Evolutionary conservation across 306 rosid species (phyloP).

Genomic region (Medicago lupulina): DNA sequence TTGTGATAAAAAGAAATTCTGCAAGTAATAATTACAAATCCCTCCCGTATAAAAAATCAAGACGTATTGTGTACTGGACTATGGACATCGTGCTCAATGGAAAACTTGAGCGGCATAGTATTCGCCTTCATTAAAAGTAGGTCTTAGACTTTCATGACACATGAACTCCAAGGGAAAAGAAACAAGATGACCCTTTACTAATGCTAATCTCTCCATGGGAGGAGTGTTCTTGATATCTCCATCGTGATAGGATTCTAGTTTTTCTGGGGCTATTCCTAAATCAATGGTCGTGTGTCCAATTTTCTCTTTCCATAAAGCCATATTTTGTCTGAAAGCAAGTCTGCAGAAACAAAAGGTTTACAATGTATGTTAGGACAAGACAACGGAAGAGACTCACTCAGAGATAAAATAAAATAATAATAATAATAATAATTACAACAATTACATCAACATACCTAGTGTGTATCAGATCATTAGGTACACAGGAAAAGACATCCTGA

Average conservation of each 20-base stretch:
- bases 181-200: constrained; percentile 86
- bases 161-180: constrained; percentile 92
- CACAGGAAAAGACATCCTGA: constrained; percentile 90
- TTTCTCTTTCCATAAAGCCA: constrained; percentile 71
- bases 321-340: constrained; percentile 79
- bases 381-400: constrained; percentile 8
- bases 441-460: constrained; percentile 61
- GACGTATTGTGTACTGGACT: constrained; percentile 23
- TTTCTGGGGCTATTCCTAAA: constrained; percentile 82
- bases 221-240: constrained; percentile 61
- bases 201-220: constrained; percentile 72
- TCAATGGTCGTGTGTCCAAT: constrained; percentile 85
- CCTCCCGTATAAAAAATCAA: constrained; percentile 24
- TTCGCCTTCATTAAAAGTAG: constrained; percentile 91
- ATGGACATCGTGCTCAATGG: constrained; percentile 52
- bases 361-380: constrained; percentile 42
- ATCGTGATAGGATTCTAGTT: constrained; percentile 61
- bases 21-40: constrained; percentile 46
- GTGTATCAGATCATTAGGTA: constrained; percentile 88
- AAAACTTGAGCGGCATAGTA: constrained; percentile 94
- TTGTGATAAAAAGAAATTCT: constrained; percentile 36
- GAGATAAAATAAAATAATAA: constrained; percentile 4
- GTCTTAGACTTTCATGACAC: constrained; percentile 91
- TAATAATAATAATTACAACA: constrained; percentile 7
- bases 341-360: constrained; percentile 47